Percentiles rank a stretch among this genome's conserved stretches.
Evolutionary conservation across 2,329 filamentous ascomycete genomes (phyloP).

Genomic region (Phoma sp.): DNA sequence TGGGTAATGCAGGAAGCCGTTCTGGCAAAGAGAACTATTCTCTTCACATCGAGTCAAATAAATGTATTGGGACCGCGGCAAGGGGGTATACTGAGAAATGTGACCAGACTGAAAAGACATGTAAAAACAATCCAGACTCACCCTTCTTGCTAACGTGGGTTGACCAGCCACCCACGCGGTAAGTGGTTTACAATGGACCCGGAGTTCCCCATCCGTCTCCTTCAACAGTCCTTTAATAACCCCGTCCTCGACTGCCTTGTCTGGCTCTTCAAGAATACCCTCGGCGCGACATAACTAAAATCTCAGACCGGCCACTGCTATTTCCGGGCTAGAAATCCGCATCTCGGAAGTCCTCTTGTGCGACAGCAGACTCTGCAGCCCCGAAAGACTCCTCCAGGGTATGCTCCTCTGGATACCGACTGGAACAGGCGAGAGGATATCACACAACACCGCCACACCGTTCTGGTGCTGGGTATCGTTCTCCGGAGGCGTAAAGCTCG

Average conservation of each 20-base stretch:
- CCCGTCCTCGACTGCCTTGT: slow-evolving; percentile 16
- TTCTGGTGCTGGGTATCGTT: slow-evolving; percentile 27
- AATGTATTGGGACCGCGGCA: slow-evolving; percentile 26
- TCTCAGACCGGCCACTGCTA: slow-evolving; percentile 23
- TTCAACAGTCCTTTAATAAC: slow-evolving; percentile 1
- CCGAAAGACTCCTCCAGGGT: slow-evolving; percentile 20
- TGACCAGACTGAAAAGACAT: slow-evolving; percentile 24
- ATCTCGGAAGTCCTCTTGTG: slow-evolving; percentile 14
- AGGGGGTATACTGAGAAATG: slow-evolving; percentile 25
- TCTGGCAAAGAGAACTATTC: slow-evolving; percentile 23
- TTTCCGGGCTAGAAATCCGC: slow-evolving; percentile 21
- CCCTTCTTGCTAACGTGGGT: background rate
- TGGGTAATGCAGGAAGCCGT: slow-evolving; percentile 31
- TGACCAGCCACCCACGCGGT: slow-evolving; percentile 13
- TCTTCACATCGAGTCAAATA: slow-evolving; percentile 28
- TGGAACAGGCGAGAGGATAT: slow-evolving; percentile 4
- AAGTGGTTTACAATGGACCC: slow-evolving; percentile 20
- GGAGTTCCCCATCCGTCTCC: slow-evolving; percentile 21
- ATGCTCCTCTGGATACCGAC: slow-evolving; percentile 23
- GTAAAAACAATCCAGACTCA: background rate
- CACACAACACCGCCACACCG: slow-evolving; percentile 20
- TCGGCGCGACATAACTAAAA: slow-evolving; percentile 12
- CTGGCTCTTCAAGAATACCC: slow-evolving; percentile 24
- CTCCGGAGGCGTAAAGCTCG: background rate
- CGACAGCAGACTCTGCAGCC: slow-evolving; percentile 21